These are phyloP conservation scores for Sporothrix inflata DNA, from an alignment of 2,329 filamentous ascomycete species.

Conservation along the genomic window DNA sequence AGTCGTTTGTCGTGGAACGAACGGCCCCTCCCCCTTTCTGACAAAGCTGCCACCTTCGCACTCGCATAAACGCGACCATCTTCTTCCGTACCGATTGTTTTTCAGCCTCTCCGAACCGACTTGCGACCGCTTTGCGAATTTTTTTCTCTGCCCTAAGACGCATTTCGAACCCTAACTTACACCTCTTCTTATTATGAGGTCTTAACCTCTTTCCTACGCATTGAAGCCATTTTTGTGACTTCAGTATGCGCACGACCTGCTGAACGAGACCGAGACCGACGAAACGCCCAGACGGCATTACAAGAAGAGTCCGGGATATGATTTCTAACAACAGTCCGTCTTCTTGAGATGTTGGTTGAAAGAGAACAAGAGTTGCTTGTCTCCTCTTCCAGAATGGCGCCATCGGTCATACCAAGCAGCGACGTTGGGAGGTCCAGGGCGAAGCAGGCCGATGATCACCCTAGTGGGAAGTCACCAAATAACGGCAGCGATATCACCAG, in stretches of 20 bases:
- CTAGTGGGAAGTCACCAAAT: neutral
- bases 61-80: neutral
- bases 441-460: neutral
- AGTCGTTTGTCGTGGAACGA: constrained; percentile 24
- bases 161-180: neutral
- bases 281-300: neutral
- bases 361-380: neutral
- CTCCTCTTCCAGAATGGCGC: neutral
- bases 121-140: neutral
- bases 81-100: too few relatives aligned
- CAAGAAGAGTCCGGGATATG: neutral
- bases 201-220: neutral
- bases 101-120: neutral
- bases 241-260: neutral
- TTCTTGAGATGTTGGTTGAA: neutral
- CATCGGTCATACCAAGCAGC: neutral
- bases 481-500: neutral
- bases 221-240: neutral
- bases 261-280: neutral
- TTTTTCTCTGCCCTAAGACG: neutral
- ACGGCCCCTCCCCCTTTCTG: neutral
- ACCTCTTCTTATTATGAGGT: neutral
- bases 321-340: neutral
- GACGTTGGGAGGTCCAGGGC: neutral
- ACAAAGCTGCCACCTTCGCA: neutral